phyloP scores from a whole-genome alignment of 352 stramenopile genomes.

The Lagenidium giganteum region DNA sequence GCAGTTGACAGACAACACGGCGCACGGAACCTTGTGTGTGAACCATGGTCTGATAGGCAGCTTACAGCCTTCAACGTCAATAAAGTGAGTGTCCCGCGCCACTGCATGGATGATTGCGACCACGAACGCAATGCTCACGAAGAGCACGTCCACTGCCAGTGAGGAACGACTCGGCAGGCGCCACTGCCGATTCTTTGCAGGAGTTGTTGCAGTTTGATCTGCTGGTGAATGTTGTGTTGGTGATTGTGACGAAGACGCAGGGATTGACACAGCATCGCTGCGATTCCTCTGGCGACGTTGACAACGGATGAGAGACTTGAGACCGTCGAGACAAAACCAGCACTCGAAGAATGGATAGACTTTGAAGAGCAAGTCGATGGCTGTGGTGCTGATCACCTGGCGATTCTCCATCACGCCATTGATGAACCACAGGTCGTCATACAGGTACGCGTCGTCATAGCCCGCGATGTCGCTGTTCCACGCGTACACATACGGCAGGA shows the following conservation, averaged over 20 bases:
- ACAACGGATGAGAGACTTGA: conserved; percentile 1
- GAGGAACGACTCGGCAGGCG: too few relatives aligned
- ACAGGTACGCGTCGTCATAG: conserved; percentile 7
- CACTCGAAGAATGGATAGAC: conserved; percentile 3
- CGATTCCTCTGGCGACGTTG: too few relatives aligned
- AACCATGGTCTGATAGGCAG: not conserved
- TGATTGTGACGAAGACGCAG: too few relatives aligned
- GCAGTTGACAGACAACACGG: not conserved
- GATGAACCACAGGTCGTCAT: conserved; percentile 16
- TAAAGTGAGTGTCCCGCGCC: not conserved
- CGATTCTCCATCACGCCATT: conserved; percentile 4
- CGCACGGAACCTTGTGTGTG: not conserved
- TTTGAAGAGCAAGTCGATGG: not conserved
- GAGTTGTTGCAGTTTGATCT: too few relatives aligned
- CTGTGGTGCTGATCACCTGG: not conserved
- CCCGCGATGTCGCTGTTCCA: not conserved
- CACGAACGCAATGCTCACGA: not conserved
- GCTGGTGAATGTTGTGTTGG: too few relatives aligned
- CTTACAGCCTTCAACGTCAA: not conserved
- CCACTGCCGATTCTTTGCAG: too few relatives aligned
- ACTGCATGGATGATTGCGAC: not conserved
- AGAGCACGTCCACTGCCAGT: too few relatives aligned
- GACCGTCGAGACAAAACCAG: not conserved
- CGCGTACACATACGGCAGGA: not conserved
- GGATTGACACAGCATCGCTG: too few relatives aligned